A percentile compares a stretch with the other conserved stretches of the same genome.
These are phyloP conservation scores for Albizia julibrissin DNA, from an alignment of 306 rosid genomes.

Conservation along the genomic window DNA sequence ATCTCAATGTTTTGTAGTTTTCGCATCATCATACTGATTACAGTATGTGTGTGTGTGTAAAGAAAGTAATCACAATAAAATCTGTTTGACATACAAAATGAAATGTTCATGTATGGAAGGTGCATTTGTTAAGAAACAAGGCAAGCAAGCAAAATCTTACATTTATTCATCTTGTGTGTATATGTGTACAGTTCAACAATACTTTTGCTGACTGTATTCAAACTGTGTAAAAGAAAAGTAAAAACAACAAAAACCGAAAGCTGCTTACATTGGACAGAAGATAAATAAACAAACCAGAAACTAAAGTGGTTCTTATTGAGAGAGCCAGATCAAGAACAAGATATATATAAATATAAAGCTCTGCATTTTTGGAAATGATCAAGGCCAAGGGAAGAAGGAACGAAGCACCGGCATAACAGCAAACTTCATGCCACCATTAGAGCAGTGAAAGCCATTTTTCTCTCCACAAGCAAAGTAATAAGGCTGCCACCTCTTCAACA, in stretches of 20 bases:
- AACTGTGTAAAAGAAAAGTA: not conserved
- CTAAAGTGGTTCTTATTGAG: not conserved
- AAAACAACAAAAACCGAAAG: not conserved
- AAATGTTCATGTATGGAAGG: not conserved
- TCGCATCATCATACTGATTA: no score
- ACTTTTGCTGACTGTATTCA: not conserved
- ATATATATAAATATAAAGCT: no score
- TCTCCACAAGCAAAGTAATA: constrained; percentile 64
- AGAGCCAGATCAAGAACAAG: not conserved
- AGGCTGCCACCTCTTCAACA: constrained; percentile 54
- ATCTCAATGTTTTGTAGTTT: no score
- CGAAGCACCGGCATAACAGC: constrained; percentile 47
- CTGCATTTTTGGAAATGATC: not conserved
- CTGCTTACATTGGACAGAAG: not conserved
- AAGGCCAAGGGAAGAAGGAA: constrained; percentile 41
- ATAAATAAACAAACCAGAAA: not conserved
- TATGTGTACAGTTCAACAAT: not conserved
- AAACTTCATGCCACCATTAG: constrained; percentile 66
- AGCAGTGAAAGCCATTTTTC: constrained; percentile 61
- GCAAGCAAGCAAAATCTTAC: not conserved
- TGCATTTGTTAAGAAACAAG: not conserved
- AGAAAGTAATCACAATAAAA: no score
- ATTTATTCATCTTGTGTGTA: not conserved
- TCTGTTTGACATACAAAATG: not conserved
- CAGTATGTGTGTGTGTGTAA: no score